Percentiles rank a stretch among this genome's conserved stretches.
phyloP scores from a whole-genome alignment of 169 alveolate genomes.

The Babesia gibsoni region DNA sequence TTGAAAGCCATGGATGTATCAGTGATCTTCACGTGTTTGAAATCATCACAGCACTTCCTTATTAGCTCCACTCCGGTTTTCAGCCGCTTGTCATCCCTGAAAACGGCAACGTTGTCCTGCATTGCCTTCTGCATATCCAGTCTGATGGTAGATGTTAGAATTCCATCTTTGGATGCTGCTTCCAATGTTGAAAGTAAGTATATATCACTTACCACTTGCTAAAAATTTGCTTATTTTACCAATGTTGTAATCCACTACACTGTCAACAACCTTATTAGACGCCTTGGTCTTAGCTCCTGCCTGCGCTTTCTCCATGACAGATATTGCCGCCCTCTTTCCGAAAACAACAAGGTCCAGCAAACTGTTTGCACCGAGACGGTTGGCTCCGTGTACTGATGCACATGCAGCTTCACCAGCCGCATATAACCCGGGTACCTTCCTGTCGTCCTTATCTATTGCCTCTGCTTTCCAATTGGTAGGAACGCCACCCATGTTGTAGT shows the following conservation, averaged over 20 bases:
- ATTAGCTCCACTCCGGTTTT: constrained; percentile 85
- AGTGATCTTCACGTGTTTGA: constrained; percentile 82
- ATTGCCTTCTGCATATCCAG: constrained; percentile 80
- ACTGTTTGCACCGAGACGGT: constrained; percentile 97
- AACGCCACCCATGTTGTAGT: constrained; percentile 99
- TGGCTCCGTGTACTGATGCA: constrained; percentile 99
- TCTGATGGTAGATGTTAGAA: constrained; percentile 64
- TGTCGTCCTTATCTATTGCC: constrained; percentile 79
- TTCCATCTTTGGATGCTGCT: constrained; percentile 48
- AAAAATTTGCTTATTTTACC: constrained; percentile 23
- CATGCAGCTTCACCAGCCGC: constrained; percentile 98
- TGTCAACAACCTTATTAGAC: neutral
- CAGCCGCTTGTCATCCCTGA: constrained; percentile 85
- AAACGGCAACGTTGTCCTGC: constrained; percentile 96
- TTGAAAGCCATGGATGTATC: constrained; percentile 91
- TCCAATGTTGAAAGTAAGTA: constrained; percentile 9
- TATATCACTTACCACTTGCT: constrained; percentile 1
- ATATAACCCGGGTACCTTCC: constrained; percentile 89
- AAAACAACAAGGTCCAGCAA: constrained; percentile 94
- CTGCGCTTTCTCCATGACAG: constrained; percentile 47
- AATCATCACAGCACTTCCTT: constrained; percentile 73
- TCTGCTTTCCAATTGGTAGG: constrained; percentile 96
- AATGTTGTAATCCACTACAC: constrained; percentile 16
- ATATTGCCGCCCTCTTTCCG: constrained; percentile 94
- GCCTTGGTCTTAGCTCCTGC: constrained; percentile 13